These are phyloP conservation scores for Fusarium fracticaudum DNA, from an alignment of 2,329 filamentous ascomycete genomes.

Conservation along the genomic window DNA sequence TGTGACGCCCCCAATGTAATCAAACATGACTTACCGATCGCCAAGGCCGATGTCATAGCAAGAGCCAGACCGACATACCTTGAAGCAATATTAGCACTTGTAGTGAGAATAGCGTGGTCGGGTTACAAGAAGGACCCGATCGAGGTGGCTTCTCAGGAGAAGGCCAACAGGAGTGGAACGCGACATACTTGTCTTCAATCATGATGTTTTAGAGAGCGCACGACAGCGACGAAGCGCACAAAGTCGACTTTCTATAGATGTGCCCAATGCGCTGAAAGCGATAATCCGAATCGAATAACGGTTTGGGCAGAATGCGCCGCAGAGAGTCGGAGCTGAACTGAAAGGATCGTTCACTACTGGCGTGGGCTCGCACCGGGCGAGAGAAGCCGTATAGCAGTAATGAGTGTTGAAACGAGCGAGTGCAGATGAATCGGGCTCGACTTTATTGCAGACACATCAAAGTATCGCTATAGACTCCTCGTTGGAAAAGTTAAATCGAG, in stretches of 20 bases:
- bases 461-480: background rate
- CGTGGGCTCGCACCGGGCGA: conserved; percentile 42
- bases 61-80: conserved; percentile 82
- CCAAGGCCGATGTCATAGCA: conserved; percentile 78
- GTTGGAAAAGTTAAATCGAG: background rate
- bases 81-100: conserved; percentile 29
- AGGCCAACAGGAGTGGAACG: conserved; percentile 1
- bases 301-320: conserved; percentile 16
- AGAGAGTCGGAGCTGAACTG: background rate
- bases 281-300: background rate
- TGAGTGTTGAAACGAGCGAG: conserved; percentile 19
- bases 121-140: conserved; percentile 2
- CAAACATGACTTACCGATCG: conserved; percentile 69
- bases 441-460: conserved; percentile 40
- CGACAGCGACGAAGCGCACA: conserved; percentile 31
- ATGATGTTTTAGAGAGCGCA: conserved; percentile 40
- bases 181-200: conserved; percentile 53
- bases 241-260: background rate
- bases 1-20: background rate
- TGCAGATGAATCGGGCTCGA: background rate
- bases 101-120: background rate
- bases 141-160: conserved; percentile 6
- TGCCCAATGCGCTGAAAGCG: conserved; percentile 21
- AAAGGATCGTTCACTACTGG: conserved; percentile 21
- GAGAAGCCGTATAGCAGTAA: conserved; percentile 25